A percentile compares a stretch with the other conserved stretches of the same genome.
phyloP scores from a whole-genome alignment of 129 eudicot species.

The Centella asiatica region DNA sequence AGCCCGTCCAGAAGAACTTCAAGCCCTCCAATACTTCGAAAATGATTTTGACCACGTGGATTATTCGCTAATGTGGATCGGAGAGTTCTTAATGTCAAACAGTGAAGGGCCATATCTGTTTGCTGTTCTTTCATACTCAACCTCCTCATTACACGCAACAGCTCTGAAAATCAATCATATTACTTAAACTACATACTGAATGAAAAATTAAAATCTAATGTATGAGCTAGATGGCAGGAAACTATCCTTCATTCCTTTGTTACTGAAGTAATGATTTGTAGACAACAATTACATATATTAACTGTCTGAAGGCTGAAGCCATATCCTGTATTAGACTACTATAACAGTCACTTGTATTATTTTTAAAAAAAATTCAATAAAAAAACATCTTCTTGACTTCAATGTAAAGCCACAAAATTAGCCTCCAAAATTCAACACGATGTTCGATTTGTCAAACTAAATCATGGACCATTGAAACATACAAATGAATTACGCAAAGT shows the following conservation, averaged over 20 bases:
- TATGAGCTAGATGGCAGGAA: too few species aligned
- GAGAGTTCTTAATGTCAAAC: slow-evolving; percentile 73
- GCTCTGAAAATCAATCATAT: slow-evolving; percentile 47
- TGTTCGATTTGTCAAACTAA: slow-evolving; percentile 3
- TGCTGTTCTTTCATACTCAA: slow-evolving; percentile 74
- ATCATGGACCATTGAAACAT: background rate
- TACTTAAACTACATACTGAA: slow-evolving; percentile 7
- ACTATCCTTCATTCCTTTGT: too few species aligned
- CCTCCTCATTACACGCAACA: slow-evolving; percentile 85
- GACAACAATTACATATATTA: background rate
- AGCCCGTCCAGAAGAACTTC: slow-evolving; percentile 93
- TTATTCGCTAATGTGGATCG: slow-evolving; percentile 68
- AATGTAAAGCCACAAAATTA: slow-evolving; percentile 2
- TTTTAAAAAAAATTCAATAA: too few species aligned
- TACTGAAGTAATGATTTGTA: too few species aligned
- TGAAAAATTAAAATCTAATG: slow-evolving; percentile 5
- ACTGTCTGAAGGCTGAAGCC: background rate
- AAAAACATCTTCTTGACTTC: slow-evolving; percentile 1
- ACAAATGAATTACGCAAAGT: too few species aligned
- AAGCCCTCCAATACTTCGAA: slow-evolving; percentile 97
- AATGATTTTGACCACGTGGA: slow-evolving; percentile 95
- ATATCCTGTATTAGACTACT: slow-evolving; percentile 1
- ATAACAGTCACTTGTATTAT: slow-evolving; percentile 15
- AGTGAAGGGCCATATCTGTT: slow-evolving; percentile 62
- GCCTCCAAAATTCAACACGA: background rate